Evolutionary conservation across 306 rosid genomes (phyloP).

Genomic region (Corylus americana): DNA sequence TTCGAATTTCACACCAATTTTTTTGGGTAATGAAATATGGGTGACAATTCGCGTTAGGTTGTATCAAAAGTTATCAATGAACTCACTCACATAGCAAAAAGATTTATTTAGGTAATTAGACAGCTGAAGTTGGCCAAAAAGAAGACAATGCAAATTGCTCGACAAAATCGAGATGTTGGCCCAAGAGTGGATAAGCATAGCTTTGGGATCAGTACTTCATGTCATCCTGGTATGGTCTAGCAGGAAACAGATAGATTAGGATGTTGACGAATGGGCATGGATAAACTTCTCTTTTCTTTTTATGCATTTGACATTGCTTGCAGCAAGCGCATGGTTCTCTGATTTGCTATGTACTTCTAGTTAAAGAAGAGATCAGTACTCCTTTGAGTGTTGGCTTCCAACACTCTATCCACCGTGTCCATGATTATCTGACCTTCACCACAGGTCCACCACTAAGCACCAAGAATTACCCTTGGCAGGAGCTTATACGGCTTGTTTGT

Average conservation of each 20-base stretch:
- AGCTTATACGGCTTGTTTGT: too few species aligned
- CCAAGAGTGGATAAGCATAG: background rate
- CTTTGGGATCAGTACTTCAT: background rate
- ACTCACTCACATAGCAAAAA: background rate
- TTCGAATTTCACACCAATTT: too few species aligned
- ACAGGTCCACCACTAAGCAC: too few species aligned
- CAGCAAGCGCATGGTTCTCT: background rate
- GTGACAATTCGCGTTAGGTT: too few species aligned
- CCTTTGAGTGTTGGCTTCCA: background rate
- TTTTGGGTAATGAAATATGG: background rate
- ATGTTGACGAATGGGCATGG: background rate
- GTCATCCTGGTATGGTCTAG: background rate
- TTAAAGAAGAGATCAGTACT: background rate
- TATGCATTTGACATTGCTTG: background rate
- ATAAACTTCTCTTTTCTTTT: background rate
- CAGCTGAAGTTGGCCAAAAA: background rate
- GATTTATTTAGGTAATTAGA: background rate
- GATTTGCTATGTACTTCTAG: background rate
- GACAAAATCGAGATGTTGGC: background rate
- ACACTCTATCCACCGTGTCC: too few species aligned
- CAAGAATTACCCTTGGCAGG: too few species aligned
- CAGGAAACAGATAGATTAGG: background rate
- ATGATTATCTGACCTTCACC: too few species aligned
- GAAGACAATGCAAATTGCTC: background rate
- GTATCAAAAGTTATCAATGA: too few species aligned